phyloP scores from a whole-genome alignment of 169 alveolate genomes.

The Eimeria brunetti region DNA sequence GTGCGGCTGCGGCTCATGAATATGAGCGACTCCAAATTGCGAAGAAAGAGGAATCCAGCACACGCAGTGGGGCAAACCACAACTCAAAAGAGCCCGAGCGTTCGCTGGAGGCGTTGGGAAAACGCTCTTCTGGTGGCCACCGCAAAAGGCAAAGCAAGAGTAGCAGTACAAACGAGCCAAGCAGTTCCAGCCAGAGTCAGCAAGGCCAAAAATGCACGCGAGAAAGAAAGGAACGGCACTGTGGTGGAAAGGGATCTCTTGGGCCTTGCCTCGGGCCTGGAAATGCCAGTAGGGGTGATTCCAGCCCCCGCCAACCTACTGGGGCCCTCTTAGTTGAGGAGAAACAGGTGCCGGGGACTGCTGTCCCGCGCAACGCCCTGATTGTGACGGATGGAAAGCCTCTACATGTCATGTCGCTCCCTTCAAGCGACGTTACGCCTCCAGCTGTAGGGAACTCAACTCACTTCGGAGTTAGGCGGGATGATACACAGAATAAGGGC shows the following conservation, averaged over 20 bases:
- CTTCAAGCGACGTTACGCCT: neutral
- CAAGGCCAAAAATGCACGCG: constrained; percentile 8
- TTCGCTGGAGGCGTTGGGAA: neutral
- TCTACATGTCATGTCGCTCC: neutral
- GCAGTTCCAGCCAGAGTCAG: neutral
- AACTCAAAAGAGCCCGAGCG: neutral
- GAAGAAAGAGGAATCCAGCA: neutral
- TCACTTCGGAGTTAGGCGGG: neutral
- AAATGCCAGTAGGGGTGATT: neutral
- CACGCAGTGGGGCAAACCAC: neutral
- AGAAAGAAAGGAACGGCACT: neutral
- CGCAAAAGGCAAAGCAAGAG: constrained; percentile 24
- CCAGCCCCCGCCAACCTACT: neutral
- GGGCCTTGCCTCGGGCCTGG: neutral
- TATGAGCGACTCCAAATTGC: neutral
- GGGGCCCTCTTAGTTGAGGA: neutral
- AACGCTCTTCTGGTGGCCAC: neutral
- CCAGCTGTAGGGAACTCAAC: neutral
- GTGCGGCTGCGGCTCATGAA: neutral
- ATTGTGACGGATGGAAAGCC: constrained; percentile 62
- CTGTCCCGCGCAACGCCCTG: constrained; percentile 36
- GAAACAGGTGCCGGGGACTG: neutral
- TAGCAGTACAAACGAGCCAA: neutral
- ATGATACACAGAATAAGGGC: neutral
- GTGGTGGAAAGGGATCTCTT: neutral